Base-by-base conservation (phyloP, 1,139 yeast genomes). In the Debaryomycetaceae sp. region DNA sequence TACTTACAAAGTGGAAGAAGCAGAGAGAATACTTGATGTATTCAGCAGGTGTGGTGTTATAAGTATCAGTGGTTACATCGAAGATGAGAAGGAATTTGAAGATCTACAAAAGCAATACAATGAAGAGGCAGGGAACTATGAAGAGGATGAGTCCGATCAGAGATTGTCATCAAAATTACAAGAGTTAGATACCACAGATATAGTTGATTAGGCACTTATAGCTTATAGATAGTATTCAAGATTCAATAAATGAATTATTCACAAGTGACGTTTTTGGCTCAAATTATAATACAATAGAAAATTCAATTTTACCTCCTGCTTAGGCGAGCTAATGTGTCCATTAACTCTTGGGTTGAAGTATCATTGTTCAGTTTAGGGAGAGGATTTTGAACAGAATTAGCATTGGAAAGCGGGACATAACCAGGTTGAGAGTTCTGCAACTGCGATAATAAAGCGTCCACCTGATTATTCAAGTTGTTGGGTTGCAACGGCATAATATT, bases 11-110 rank as follows among this genome's bases (percentile, higher is more conserved):
- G 72, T 91, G 5, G 86, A 77, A 28, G 91, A 87, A 34, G 97
- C 97, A 3, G 98, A 92, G 59, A 59, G 67, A 18, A 72, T 86
- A 7, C 76, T 92, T 51, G 91, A 83, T 44, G 61, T 79, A 40
- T 80, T 92, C 53, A 86, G 88, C 51, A 79, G 83, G 54, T 83
- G 92, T 55, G 92, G 91, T 5, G 91, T 88, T 19, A 81, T 92
- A 53, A 87, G 92, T 30, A 81, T 92, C 28, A 83, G 80, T 51
- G 92, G 86, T 7, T 69, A 84, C 47, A 65, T 87, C 43, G 92
- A 87, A 52, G 84, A 87, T 58, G 91, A 84, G 50, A 66, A 77
- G 15, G 86, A 87, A 45, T 87, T 87, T 68, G 71, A 81, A 43
- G 74, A 79, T 47, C 66, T 83, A 49, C 76, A 79, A 53, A 63